Evolutionary conservation across 768 basidiomycete species (phyloP), one percentile per base, ranked within the genome.

Genomic region (Phanerodontia chrysosporium): DNA sequence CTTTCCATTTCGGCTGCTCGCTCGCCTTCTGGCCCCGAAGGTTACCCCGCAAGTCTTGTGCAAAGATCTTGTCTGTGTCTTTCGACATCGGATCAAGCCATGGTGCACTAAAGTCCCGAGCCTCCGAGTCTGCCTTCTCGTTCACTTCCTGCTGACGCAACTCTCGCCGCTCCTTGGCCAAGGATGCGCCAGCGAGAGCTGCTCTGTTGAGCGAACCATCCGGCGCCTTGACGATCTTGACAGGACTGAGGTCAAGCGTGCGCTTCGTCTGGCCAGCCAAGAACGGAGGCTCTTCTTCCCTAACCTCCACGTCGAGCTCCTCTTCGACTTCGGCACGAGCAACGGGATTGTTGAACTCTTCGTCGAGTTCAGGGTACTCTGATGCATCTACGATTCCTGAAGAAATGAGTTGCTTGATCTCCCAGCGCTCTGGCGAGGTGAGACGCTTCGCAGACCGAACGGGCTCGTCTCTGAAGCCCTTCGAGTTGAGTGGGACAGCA

Each of bases 51-150:
- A 96, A 72, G 73, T 99, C 97, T 66, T 96, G 92, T 2, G 97
- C 97, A 68, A 99, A 99, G 49, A 92, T 75, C 65, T 83, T 87
- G 45, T 98, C 97, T 0, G 81, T 69, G 2, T 89, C 87, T 65
- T 88, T 88, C 13, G 95, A 89, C 95, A 98, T 97, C 18, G 97
- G 97, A 73, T 99, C 97, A 22, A 98, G 77, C 97, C 97, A 99
- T 3, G 97, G 95, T 46, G 92, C 89, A 66, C 83, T 94, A 73
- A 99, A 92, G 76, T 99, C 95, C 25, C 93, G 84, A 55, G 93
- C 86, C 72, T 98, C 89, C 0, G 95, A 91, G 70, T 98, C 97
- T 0, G 92, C 96, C 64, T 89, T 79, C 61, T 98, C 97, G 67
- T 97, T 96, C 14, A 81, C 89, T 69, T 98, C 95, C 70, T 98